These are phyloP conservation scores for Thielaviopsis musarum DNA, from an alignment of 2,329 filamentous ascomycete genomes.

Conservation along the genomic window DNA sequence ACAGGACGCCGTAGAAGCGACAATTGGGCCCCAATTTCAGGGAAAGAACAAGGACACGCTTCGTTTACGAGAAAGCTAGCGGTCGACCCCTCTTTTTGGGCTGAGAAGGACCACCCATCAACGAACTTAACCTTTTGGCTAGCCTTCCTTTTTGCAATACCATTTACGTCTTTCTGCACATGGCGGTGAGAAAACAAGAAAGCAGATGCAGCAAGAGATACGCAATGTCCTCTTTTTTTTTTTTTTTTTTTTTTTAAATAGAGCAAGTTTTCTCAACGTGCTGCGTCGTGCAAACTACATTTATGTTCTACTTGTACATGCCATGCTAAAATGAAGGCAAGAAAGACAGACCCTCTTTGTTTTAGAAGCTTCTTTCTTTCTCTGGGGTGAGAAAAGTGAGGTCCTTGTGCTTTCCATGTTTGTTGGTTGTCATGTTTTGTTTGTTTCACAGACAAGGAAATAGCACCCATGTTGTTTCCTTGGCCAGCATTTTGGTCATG, in stretches of 20 bases:
- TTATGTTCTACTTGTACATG: too few relatives aligned
- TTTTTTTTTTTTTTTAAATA: background rate
- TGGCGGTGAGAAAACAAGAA: background rate
- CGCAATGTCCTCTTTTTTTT: background rate
- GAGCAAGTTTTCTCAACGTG: background rate
- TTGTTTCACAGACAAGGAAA: background rate
- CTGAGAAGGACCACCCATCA: background rate
- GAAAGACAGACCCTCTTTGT: too few relatives aligned
- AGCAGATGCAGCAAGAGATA: background rate
- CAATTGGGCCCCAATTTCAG: too few relatives aligned
- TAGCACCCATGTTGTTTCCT: background rate
- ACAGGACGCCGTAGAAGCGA: background rate
- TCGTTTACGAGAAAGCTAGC: background rate
- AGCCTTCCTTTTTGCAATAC: background rate
- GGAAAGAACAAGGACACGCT: background rate
- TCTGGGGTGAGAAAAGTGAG: background rate
- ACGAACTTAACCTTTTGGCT: background rate
- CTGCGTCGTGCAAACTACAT: too few relatives aligned
- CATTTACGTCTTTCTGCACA: background rate
- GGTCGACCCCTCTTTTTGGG: background rate
- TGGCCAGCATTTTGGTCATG: background rate
- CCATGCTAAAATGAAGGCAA: too few relatives aligned
- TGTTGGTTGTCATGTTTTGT: too few relatives aligned
- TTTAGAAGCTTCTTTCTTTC: too few relatives aligned
- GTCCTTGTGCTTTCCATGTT: background rate